Evolutionary conservation across 2,329 filamentous ascomycete species (phyloP), one percentile per base, ranked within the genome.

Genomic region (Shiraia sp.): DNA sequence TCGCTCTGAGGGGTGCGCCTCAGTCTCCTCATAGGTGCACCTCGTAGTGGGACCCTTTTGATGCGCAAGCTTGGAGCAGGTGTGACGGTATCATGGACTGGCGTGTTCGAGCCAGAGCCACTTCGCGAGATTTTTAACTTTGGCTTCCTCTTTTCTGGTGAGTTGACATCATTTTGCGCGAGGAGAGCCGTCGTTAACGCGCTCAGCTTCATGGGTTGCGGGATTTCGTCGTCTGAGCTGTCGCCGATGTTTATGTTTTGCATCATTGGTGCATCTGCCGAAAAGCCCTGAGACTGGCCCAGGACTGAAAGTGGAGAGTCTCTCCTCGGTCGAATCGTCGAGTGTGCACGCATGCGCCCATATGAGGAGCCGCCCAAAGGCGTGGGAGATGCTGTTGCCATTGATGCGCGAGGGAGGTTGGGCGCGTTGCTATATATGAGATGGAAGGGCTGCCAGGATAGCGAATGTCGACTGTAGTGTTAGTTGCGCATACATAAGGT

Each of bases 171-270:
- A 42, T 74, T 72, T 40, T 77, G 75, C 15, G 70, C 70, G 34
- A 96, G 78, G 12, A 96, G 77, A 14, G 90, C 91, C 65, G 93
- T 92, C 34, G 92, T 95, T 54, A 93, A 81, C 59, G 91, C 90
- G 66, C 90, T 96, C 66, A 96, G 87, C 73, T 93, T 95, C 82
- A 93, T 90, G 59, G 90, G 90, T 38, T 73, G 62, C 55, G 89
- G 86, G 19, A 95, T 88, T 71, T 96, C 92, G 61, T 96, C 92
- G 71, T 96, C 92, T 16, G 91, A 96, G 75, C 89, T 96, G 65
- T 96, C 91, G 57, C 88, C 85, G 54, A 85, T 73, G 59, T 74
- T 65, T 51, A 77, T 75, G 52, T 71, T 72, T 55, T 75, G 73
- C 60, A 75, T 68, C 67, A 72, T 71, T 13, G 70, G 70, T 49